Percentiles rank a stretch among this genome's conserved stretches.
Evolutionary conservation across 225 moss, liverwort and hornwort species (phyloP).

Genomic region (Lunularia cruciata): DNA sequence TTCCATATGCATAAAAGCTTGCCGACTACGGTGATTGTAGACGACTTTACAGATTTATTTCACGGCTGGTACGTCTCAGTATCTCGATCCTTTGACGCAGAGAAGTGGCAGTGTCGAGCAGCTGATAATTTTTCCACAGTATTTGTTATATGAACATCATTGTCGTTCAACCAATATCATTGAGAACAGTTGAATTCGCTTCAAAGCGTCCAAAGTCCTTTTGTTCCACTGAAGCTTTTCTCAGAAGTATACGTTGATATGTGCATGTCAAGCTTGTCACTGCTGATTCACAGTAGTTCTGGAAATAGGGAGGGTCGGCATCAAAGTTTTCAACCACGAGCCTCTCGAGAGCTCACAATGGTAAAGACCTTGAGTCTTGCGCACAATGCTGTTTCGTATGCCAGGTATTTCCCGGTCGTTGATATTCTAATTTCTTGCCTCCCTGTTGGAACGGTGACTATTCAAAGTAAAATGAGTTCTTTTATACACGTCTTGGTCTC

Average conservation of each 20-base stretch:
- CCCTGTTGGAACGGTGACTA: neutral
- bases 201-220: too few relatives aligned
- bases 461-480: neutral
- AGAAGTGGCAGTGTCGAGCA: too few relatives aligned
- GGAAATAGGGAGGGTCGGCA: conserved; percentile 27
- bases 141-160: too few relatives aligned
- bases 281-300: too few relatives aligned
- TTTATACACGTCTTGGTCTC: conserved; percentile 7
- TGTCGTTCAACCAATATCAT: too few relatives aligned
- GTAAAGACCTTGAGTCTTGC: conserved; percentile 81
- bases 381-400: conserved; percentile 72
- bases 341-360: conserved; percentile 61
- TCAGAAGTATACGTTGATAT: too few relatives aligned
- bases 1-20: conserved; percentile 70
- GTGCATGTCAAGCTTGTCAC: too few relatives aligned
- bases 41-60: conserved; percentile 79
- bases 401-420: conserved; percentile 53
- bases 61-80: conserved; percentile 47
- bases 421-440: neutral
- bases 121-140: too few relatives aligned
- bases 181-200: too few relatives aligned
- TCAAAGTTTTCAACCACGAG: conserved; percentile 54
- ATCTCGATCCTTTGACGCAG: neutral
- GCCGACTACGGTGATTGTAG: conserved; percentile 82
- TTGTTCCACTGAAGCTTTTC: neutral